Conservation (phyloP, 2,329 filamentous ascomycete genomes). For the Colletotrichum sp. region DNA sequence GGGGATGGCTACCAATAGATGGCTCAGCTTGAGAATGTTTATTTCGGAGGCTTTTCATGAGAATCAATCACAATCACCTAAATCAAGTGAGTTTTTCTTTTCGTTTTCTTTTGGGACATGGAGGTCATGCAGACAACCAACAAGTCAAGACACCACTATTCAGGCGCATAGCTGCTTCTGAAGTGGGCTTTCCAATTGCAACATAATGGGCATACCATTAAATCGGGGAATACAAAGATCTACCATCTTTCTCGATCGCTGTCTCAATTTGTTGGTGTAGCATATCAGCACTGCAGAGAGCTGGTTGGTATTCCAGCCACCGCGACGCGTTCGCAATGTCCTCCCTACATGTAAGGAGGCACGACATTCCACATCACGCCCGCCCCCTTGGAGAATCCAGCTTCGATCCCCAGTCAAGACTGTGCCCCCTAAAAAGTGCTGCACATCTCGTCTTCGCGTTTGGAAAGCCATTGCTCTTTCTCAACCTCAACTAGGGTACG, state of each 20-base stretch:
- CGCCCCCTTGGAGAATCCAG: background rate
- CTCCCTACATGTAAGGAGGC: background rate
- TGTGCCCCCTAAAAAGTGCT: background rate
- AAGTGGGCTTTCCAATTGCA: too few species aligned
- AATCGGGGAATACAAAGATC: fast-evolving
- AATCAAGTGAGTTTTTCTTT: too few species aligned
- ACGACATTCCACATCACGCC: background rate
- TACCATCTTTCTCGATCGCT: fast-evolving
- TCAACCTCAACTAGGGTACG: background rate
- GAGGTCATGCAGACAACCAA: too few species aligned
- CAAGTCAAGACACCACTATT: background rate
- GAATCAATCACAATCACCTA: too few species aligned
- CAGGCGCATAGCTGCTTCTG: background rate
- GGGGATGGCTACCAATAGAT: background rate
- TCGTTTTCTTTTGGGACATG: too few species aligned
- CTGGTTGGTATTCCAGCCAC: background rate
- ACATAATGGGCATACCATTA: fast-evolving
- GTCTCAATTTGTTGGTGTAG: background rate
- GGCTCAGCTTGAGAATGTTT: background rate
- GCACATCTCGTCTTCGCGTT: background rate
- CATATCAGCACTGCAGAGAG: background rate
- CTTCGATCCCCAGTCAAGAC: background rate
- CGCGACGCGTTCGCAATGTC: fast-evolving
- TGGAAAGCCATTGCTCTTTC: fast-evolving
- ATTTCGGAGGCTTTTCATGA: too few species aligned